Percentiles rank a stretch among this genome's conserved stretches.
phyloP scores from a whole-genome alignment of 768 basidiomycete genomes.

The Symmetrospora coprosmae region DNA sequence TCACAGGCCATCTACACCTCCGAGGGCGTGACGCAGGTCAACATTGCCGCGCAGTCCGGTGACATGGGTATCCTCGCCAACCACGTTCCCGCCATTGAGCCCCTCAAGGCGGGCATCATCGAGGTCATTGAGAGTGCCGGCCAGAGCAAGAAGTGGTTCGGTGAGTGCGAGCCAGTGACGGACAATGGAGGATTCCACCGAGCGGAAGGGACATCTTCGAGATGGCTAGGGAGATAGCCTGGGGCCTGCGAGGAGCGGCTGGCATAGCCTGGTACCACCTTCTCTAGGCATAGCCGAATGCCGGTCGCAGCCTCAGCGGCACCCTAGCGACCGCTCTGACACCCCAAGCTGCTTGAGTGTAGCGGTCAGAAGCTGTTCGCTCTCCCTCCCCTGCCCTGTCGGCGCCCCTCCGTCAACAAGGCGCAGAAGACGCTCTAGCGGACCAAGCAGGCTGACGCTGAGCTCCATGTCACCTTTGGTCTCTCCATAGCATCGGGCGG shows the following conservation, averaged over 20 bases:
- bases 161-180: too few species aligned
- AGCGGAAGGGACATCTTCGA: neutral
- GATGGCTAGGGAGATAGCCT: neutral
- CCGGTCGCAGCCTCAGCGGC: too few species aligned
- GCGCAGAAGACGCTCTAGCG: neutral
- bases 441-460: neutral
- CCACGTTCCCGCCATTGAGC: conserved; percentile 94
- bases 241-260: neutral
- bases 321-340: too few species aligned
- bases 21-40: conserved; percentile 85
- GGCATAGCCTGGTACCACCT: too few species aligned
- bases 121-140: conserved; percentile 72
- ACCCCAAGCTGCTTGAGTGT: too few species aligned
- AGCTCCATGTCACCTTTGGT: neutral
- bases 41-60: conserved; percentile 80
- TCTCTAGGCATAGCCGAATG: too few species aligned
- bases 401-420: too few species aligned
- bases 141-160: conserved; percentile 87
- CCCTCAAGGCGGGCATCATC: conserved; percentile 81
- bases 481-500: conserved; percentile 65
- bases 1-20: conserved; percentile 75
- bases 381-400: too few species aligned
- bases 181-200: neutral
- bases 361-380: too few species aligned
- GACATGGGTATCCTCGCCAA: conserved; percentile 99